These are phyloP conservation scores for Aspergillus sp. DNA, from an alignment of 2,329 filamentous ascomycete genomes.

Conservation along the genomic window DNA sequence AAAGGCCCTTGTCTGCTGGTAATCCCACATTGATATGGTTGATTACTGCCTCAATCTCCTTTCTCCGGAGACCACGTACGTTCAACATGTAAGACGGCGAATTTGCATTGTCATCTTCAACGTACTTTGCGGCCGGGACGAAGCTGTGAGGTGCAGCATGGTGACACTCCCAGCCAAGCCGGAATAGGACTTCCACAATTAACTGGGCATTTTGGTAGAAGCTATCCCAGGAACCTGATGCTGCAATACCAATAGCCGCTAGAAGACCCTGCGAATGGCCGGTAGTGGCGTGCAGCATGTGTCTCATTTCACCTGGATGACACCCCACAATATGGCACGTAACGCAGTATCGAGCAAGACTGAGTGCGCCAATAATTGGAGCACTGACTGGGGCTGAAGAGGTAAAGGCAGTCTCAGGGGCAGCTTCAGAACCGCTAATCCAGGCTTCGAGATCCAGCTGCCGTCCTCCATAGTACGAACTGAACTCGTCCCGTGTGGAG, in stretches of 20 bases:
- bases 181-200: slow-evolving; percentile 29
- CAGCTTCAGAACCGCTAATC: slow-evolving; percentile 24
- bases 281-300: slow-evolving; percentile 25
- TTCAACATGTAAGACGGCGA: slow-evolving; percentile 18
- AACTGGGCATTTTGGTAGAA: slow-evolving; percentile 29
- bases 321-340: slow-evolving; percentile 29
- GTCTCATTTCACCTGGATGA: slow-evolving; percentile 31
- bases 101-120: not conserved
- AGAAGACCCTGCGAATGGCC: slow-evolving; percentile 44
- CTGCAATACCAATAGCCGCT: slow-evolving; percentile 35
- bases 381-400: slow-evolving; percentile 40
- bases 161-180: slow-evolving; percentile 20
- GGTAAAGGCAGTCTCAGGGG: slow-evolving; percentile 33
- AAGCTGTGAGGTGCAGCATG: slow-evolving; percentile 10
- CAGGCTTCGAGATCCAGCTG: slow-evolving; percentile 16
- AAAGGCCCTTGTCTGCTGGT: not conserved
- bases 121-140: not conserved
- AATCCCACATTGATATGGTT: slow-evolving; percentile 8
- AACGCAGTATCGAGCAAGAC: slow-evolving; percentile 32
- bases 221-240: slow-evolving; percentile 33
- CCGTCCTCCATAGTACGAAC: slow-evolving; percentile 8
- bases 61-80: slow-evolving; percentile 11
- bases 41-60: slow-evolving; percentile 1
- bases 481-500: slow-evolving; percentile 8
- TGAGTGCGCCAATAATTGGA: slow-evolving; percentile 38